These are phyloP conservation scores for Talaromyces proteolyticus DNA, from an alignment of 495 filamentous ascomycete genomes.

Conservation along the genomic window DNA sequence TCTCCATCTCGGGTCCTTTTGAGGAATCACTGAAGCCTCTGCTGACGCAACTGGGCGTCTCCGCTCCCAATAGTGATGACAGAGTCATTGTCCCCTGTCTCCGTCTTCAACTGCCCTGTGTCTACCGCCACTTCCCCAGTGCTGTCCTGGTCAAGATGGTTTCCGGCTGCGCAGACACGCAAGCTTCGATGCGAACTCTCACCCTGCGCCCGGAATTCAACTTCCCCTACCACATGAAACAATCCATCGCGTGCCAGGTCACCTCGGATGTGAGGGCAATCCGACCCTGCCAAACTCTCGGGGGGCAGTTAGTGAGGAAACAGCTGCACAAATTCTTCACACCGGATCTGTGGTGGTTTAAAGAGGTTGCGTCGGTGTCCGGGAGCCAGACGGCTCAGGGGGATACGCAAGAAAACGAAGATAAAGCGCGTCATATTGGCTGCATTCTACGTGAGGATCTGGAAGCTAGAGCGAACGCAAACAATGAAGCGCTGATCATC, in stretches of 20 bases:
- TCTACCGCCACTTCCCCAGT: slow-evolving; percentile 10
- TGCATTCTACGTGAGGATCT: slow-evolving; percentile 17
- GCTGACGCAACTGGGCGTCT: slow-evolving; percentile 6
- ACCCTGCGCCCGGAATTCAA: slow-evolving; percentile 10
- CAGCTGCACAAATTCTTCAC: slow-evolving; percentile 13
- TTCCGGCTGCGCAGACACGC: slow-evolving; percentile 11
- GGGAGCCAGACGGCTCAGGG: slow-evolving; percentile 9
- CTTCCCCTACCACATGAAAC: slow-evolving; percentile 16
- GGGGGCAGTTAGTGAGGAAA: slow-evolving; percentile 8
- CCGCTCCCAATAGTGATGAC: background rate
- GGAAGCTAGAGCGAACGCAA: slow-evolving; percentile 6
- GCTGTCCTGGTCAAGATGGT: slow-evolving; percentile 8
- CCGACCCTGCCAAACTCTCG: slow-evolving; percentile 13
- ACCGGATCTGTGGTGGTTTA: slow-evolving; percentile 13
- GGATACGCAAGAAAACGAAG: slow-evolving; percentile 6
- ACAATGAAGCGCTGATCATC: slow-evolving; percentile 13
- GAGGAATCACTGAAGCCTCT: slow-evolving; percentile 7
- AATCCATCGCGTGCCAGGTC: slow-evolving; percentile 16
- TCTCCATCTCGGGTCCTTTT: slow-evolving; percentile 6
- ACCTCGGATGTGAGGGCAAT: slow-evolving; percentile 17
- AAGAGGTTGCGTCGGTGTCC: slow-evolving; percentile 12
- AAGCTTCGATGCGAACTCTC: slow-evolving; percentile 16
- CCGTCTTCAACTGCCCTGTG: slow-evolving; percentile 11
- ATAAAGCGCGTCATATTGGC: slow-evolving; percentile 13
- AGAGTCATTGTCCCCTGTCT: slow-evolving; percentile 14